Base-by-base conservation (phyloP, 371 early-diverging fungal genomes). In the Mortierella sp. region DNA sequence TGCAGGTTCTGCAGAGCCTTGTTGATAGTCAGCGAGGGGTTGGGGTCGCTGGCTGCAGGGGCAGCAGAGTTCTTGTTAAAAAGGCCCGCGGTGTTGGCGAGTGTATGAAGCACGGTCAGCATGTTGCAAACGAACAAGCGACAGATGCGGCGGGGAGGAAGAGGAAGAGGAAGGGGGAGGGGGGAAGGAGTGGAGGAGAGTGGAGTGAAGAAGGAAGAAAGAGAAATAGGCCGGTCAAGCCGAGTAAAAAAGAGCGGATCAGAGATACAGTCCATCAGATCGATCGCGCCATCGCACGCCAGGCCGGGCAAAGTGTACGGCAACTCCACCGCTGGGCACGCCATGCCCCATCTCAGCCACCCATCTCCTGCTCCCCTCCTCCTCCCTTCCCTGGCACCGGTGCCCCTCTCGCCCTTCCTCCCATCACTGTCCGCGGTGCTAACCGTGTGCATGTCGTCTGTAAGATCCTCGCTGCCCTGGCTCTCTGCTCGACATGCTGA, bases 41-140 rank as follows among this genome's bases (percentile, higher is more conserved):
- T 60, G 2, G 58, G 46, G 9, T 53, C 39, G 1, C 44, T 1
- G 29, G 48, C 24, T 6, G n/a, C 60, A 31, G 63, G 51, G 16
- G 51, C 16, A 7, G 55, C 28, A 12, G 57, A 54, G 54, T 47
- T 49, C 45, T 67, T 60, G 61, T 41, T 45, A 44, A 74, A 60
- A 43, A 74, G 61, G 27, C 76, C 76, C 6, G 76, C 76, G 25
- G 68, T 48, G 61, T 74, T 68, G 60, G 76, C 76, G 28, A 74
- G 65, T 3, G 76, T 68, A 44, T 74, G 76, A 21, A 74, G 61
- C 16, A 74, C 67, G 40, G 76, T 74, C 65, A 74, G 44, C 76
- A 74, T 74, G 14, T 19, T 56, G 52, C 34, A 28, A 24, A 49
- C 31, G 63, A 14, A 28, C 19, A 47, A 22, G 27, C 40, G 37